Evolutionary conservation across 345 rosid species (phyloP).

Genomic region (Citrus maxima): DNA sequence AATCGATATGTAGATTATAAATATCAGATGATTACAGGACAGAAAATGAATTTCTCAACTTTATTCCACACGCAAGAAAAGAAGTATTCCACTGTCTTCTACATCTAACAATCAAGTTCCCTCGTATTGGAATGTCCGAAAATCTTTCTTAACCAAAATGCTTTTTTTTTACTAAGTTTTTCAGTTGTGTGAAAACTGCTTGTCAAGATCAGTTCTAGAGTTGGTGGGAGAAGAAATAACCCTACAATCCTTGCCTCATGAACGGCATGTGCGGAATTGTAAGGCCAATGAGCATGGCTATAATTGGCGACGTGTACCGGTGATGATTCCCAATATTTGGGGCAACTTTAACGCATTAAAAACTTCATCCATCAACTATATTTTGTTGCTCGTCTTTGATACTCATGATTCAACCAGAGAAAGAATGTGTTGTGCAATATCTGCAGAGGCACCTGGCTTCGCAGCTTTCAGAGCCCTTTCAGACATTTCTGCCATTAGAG

Average conservation of each 20-base stretch:
- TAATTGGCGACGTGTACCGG: neutral
- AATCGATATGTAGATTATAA: neutral
- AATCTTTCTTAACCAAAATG: neutral
- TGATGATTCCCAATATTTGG: neutral
- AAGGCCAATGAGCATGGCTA: neutral
- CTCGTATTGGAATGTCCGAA: neutral
- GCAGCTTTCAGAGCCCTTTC: slow-evolving; percentile 69
- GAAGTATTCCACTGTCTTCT: neutral
- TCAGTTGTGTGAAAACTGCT: neutral
- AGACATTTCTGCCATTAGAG: slow-evolving; percentile 57
- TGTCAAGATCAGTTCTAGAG: neutral
- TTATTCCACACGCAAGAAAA: neutral
- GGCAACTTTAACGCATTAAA: neutral
- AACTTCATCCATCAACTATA: neutral
- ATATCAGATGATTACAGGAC: neutral
- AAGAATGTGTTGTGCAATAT: slow-evolving; percentile 54
- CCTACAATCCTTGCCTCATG: neutral
- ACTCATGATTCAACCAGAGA: slow-evolving; percentile 34
- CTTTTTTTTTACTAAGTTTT: too few species aligned
- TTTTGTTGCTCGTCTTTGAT: slow-evolving; percentile 2
- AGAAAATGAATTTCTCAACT: neutral
- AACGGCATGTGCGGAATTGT: neutral
- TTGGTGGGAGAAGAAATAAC: neutral
- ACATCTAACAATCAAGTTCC: neutral
- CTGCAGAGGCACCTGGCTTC: slow-evolving; percentile 64